Conservation (phyloP, 176 grass and related monocot genomes). For the Echinochloa phyllopogon region DNA sequence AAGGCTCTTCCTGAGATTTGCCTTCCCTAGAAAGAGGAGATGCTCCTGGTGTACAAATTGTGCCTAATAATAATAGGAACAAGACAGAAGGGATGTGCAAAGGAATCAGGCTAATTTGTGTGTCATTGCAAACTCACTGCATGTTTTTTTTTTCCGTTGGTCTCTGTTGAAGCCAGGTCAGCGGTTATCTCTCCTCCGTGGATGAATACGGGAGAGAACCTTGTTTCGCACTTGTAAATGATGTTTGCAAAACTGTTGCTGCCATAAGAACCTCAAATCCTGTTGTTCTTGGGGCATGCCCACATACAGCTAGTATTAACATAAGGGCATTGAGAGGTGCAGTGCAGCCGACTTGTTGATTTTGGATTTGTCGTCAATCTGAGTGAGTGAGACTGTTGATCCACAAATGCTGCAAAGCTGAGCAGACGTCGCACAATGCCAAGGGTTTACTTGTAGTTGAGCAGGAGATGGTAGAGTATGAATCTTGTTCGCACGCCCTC, state of each 20-base stretch:
- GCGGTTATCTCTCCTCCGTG: constrained; percentile 33
- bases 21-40: constrained; percentile 22
- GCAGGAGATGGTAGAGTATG: constrained; percentile 28
- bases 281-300: not conserved
- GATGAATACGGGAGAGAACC: constrained; percentile 42
- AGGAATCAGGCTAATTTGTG: constrained; percentile 33
- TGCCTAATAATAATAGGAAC: constrained; percentile 27
- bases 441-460: no score
- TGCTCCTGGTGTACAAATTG: constrained; percentile 52
- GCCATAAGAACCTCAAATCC: not conserved
- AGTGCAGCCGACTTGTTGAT: no score
- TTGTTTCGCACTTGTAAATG: constrained; percentile 57
- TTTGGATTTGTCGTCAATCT: not conserved
- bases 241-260: constrained; percentile 2
- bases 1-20: constrained; percentile 48
- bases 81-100: constrained; percentile 16
- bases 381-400: no score
- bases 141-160: constrained; percentile 16
- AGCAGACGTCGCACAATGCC: no score
- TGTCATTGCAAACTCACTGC: constrained; percentile 36
- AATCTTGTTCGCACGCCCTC: not conserved
- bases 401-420: no score
- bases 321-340: not conserved
- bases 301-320: no score
- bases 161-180: constrained; percentile 33